Evolutionary conservation across 129 eudicot species (phyloP).

Genomic region (Lactuca saligna): DNA sequence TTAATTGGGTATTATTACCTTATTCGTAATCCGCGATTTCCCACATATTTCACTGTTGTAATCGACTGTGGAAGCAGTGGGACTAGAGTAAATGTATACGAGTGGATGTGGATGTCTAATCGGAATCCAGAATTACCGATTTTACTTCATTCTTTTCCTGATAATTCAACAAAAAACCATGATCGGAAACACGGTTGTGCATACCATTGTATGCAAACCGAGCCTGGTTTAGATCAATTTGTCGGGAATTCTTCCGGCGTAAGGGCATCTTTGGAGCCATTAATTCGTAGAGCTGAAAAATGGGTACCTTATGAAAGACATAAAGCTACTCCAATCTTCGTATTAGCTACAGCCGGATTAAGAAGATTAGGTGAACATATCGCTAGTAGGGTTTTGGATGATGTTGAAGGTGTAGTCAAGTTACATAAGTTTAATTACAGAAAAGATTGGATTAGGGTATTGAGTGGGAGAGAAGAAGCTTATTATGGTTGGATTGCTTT

Average conservation of each 20-base stretch:
- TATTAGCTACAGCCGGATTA: conserved; percentile 87
- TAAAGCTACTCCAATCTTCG: conserved; percentile 55
- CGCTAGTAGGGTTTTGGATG: conserved; percentile 50
- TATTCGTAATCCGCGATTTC: conserved; percentile 16
- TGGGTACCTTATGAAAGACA: conserved; percentile 64
- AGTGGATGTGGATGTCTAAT: conserved; percentile 58
- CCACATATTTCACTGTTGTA: conserved; percentile 64
- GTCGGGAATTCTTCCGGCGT: conserved; percentile 67
- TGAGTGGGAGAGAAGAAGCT: conserved; percentile 93
- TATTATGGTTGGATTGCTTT: conserved; percentile 91
- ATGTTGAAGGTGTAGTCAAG: conserved; percentile 57
- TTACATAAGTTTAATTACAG: conserved; percentile 50
- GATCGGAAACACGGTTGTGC: conserved; percentile 48
- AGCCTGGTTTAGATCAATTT: conserved; percentile 86
- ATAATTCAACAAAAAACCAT: conserved; percentile 35
- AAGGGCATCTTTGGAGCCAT: conserved; percentile 66
- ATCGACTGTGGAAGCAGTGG: conserved; percentile 96
- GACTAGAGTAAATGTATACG: conserved; percentile 76
- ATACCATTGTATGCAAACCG: conserved; percentile 91
- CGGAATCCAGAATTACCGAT: conserved; percentile 41
- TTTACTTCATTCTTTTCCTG: conserved; percentile 67
- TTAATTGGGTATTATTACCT: conserved; percentile 21
- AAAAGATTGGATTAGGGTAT: conserved; percentile 73
- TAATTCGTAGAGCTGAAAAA: conserved; percentile 69
- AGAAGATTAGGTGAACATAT: conserved; percentile 46